phyloP scores from a whole-genome alignment of 2,329 filamentous ascomycete genomes.

The Cucurbitaria berberidis region DNA sequence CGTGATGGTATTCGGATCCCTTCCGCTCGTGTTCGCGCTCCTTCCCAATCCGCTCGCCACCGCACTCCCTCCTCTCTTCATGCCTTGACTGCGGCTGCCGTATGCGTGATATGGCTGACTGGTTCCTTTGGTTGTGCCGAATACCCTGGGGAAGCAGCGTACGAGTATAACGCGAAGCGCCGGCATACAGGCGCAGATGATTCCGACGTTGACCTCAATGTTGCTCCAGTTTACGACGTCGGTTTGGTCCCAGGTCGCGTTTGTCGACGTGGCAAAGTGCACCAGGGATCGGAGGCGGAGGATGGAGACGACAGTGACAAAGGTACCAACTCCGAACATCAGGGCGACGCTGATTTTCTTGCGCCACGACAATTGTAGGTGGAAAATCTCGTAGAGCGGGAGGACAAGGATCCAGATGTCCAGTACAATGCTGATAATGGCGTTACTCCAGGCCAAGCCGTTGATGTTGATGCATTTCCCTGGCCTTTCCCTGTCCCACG shows the following conservation, averaged over 20 bases:
- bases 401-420: slow-evolving; percentile 44
- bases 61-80: slow-evolving; percentile 26
- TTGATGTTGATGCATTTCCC: slow-evolving; percentile 47
- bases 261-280: slow-evolving; percentile 50
- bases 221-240: slow-evolving; percentile 51
- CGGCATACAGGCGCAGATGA: slow-evolving; percentile 56
- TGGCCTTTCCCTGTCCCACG: slow-evolving; percentile 32
- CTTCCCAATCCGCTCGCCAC: slow-evolving; percentile 6
- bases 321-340: slow-evolving; percentile 49
- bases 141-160: slow-evolving; percentile 45
- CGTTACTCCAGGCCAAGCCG: slow-evolving; percentile 41
- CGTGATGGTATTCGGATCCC: slow-evolving; percentile 12
- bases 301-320: slow-evolving; percentile 54
- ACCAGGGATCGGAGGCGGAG: slow-evolving; percentile 54
- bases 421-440: slow-evolving; percentile 41
- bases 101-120: slow-evolving; percentile 20
- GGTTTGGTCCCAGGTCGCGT: slow-evolving; percentile 52
- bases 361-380: slow-evolving; percentile 40
- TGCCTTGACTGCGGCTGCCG: slow-evolving; percentile 25
- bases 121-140: slow-evolving; percentile 40
- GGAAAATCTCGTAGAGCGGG: slow-evolving; percentile 42
- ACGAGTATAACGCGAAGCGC: slow-evolving; percentile 49
- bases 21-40: background rate
- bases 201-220: slow-evolving; percentile 52
- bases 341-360: slow-evolving; percentile 47